Evolutionary conservation across 1,284 basidiomycete genomes (phyloP).

Genomic region (Microbotryum lychnidis-dioicae): DNA sequence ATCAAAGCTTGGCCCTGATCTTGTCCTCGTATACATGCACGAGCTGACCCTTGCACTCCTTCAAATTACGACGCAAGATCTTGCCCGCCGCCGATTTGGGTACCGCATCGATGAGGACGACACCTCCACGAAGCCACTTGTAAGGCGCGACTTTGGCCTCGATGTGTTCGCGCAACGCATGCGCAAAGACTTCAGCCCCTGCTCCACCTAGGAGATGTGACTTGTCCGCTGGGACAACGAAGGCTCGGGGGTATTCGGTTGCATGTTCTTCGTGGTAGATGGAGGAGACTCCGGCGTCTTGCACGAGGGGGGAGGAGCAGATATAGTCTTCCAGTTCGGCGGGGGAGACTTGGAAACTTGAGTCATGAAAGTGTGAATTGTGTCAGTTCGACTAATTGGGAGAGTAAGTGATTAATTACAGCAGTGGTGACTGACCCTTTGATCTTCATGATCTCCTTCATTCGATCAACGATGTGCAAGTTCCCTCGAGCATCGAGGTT

Average conservation of each 20-base stretch:
- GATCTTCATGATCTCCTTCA: conserved; percentile 38
- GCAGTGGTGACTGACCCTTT: conserved; percentile 29
- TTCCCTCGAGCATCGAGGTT: conserved; percentile 32
- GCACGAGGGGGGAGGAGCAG: conserved; percentile 33
- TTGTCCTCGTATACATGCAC: conserved; percentile 15
- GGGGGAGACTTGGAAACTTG: conserved; percentile 38
- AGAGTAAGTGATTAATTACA: background rate
- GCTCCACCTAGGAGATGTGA: conserved; percentile 13
- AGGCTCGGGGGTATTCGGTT: conserved; percentile 34
- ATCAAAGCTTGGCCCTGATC: conserved; percentile 3
- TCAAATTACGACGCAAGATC: conserved; percentile 26
- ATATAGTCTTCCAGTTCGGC: conserved; percentile 38
- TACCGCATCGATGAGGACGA: conserved; percentile 21
- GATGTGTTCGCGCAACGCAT: conserved; percentile 19
- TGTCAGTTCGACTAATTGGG: background rate
- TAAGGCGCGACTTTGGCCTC: conserved; percentile 29
- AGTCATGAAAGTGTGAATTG: background rate
- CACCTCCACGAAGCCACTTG: conserved; percentile 31
- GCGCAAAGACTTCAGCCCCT: conserved; percentile 16
- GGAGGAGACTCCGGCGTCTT: conserved; percentile 36
- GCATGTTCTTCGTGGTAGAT: conserved; percentile 33
- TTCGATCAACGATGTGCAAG: conserved; percentile 34
- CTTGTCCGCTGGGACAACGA: conserved; percentile 32
- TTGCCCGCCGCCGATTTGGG: conserved; percentile 29
- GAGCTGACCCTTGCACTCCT: conserved; percentile 26